A percentile compares a stretch with the other conserved stretches of the same genome.
Evolutionary conservation across 345 rosid genomes (phyloP).

Genomic region (Corymbia maculata): DNA sequence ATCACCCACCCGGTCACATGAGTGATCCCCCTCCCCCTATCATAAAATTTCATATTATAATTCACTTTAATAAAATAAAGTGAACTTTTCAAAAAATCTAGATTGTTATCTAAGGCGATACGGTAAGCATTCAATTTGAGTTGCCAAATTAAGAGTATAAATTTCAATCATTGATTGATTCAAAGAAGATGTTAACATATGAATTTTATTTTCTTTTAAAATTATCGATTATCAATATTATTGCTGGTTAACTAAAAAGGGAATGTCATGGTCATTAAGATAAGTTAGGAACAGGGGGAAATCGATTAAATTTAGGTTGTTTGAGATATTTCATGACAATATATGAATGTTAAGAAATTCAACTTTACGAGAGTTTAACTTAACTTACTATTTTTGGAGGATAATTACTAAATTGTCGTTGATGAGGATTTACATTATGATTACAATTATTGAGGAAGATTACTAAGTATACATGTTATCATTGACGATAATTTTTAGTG

Average conservation of each 20-base stretch:
- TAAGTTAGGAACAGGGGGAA: fast-evolving
- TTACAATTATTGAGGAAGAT: not conserved
- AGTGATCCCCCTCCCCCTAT: not conserved
- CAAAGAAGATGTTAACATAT: fast-evolving
- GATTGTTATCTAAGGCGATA: not conserved
- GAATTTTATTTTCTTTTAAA: not conserved
- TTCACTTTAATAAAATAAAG: not conserved
- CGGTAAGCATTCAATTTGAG: fast-evolving
- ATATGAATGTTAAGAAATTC: not conserved
- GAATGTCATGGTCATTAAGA: fast-evolving
- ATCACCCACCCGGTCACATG: not conserved
- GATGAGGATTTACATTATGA: not conserved
- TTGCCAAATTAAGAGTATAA: fast-evolving
- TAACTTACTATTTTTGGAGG: not conserved
- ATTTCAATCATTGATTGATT: fast-evolving
- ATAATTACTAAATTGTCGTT: not conserved
- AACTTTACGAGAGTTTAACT: not conserved
- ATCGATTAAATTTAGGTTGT: not conserved
- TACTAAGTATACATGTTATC: not conserved
- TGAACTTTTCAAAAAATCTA: not conserved
- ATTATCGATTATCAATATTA: fast-evolving
- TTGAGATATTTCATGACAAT: not conserved
- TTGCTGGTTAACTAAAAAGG: not conserved
- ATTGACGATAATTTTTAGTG: not conserved
- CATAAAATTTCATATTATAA: no score